Percentiles rank a stretch among this genome's conserved stretches.
These are phyloP conservation scores for Umbilicus rupestris DNA, from an alignment of 164 flowering plant species.

Conservation along the genomic window DNA sequence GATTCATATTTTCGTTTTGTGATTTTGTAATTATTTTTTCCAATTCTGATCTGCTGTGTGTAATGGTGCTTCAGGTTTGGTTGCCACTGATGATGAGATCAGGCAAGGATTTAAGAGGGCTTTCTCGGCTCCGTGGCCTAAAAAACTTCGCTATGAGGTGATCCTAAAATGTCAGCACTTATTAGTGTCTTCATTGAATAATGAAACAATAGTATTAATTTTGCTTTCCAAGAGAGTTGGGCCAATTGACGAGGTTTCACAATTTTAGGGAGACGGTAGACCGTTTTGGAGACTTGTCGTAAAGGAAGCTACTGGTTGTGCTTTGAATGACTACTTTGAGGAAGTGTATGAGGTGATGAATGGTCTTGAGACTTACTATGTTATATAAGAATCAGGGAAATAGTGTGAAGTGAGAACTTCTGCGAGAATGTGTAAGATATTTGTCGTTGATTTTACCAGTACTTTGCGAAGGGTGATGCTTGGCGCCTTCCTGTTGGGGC, in stretches of 20 bases:
- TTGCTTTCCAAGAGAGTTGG: background rate
- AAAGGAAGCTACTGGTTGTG: slow-evolving; percentile 87
- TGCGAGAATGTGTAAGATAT: background rate
- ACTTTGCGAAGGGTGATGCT: slow-evolving; percentile 78
- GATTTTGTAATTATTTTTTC: background rate
- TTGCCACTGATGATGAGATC: slow-evolving; percentile 46
- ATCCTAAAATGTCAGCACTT: background rate
- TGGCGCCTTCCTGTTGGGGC: slow-evolving; percentile 85
- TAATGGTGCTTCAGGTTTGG: slow-evolving; percentile 36
- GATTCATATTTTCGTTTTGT: background rate
- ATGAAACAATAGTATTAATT: background rate
- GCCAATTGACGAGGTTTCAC: background rate
- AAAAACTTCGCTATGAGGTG: slow-evolving; percentile 91
- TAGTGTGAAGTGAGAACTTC: background rate
- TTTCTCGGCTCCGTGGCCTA: slow-evolving; percentile 85
- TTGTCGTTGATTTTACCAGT: slow-evolving; percentile 30
- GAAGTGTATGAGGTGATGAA: slow-evolving; percentile 79
- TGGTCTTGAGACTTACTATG: slow-evolving; percentile 1
- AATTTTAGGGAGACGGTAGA: slow-evolving; percentile 80
- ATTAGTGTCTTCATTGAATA: background rate
- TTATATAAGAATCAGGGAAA: background rate
- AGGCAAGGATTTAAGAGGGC: slow-evolving; percentile 91
- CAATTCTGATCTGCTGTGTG: background rate
- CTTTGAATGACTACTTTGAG: slow-evolving; percentile 64
- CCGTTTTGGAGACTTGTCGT: slow-evolving; percentile 90